Evolutionary conservation across 805 yeast genomes (phyloP), one percentile per base, ranked within the genome.

Genomic region (Saccharomycopsis amapae): DNA sequence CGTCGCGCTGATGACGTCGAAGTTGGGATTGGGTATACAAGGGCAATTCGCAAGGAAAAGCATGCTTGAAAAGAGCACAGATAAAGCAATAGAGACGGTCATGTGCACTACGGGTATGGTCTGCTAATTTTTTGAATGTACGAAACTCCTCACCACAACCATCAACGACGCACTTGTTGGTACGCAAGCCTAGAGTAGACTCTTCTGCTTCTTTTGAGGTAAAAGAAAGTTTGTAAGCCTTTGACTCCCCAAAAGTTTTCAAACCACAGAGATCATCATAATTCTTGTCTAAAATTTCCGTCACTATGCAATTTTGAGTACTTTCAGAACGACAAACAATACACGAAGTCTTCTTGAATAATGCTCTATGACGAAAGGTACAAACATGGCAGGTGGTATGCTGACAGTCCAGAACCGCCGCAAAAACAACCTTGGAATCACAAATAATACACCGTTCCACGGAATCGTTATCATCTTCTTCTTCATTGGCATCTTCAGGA

Each of bases 321-420:
- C 44, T 41, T 42, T 53, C 32, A 36, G 53, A 60, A 57, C 98
- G 77, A 62, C 99, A 93, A 36, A 87, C 80, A 40, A 89, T 69
- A 68, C 99, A 93, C 17, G 74, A 67, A 26, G 70, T 72, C 62
- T 85, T 86, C 20, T 75, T 71, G 63, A 83, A 88, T 13, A 90
- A 65, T 0, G 88, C 89, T 37, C 96, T 69, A 57, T 87, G 88
- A 53, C 96, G 72, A 53, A 90, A 75, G 0, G 86, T 69, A 67
- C 99, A 93, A 38, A 61, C 65, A 58, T 87, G 85, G 62, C 99
- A 93, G 0, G 88, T 78, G 28, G 69, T 73, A 60, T 93, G 97
- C 56, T 81, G 79, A 63, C 99, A 93, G 0, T 87, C 85, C 1
- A 93, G 75, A 7, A 84, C 57, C 0, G 95, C 86, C 2, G 79